Conservation (phyloP, 345 rosid genomes). For the Stellera chamaejasme region DNA sequence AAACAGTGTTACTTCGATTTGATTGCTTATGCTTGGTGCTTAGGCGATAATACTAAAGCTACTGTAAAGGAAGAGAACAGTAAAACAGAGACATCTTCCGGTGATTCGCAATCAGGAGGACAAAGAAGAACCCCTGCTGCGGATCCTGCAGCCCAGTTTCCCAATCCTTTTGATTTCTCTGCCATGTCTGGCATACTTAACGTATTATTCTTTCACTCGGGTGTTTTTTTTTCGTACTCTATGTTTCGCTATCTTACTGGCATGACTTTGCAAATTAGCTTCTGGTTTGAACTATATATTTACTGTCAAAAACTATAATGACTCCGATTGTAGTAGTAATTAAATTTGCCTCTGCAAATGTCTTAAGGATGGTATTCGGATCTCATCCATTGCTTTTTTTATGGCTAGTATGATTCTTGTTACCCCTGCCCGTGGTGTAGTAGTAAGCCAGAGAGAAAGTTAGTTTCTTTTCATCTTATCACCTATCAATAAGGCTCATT, state of each 20-base stretch:
- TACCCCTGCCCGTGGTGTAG: no score
- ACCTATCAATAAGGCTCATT: no score
- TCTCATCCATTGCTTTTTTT: no score
- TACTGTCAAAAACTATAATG: neutral
- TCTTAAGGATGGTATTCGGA: neutral
- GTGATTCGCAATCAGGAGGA: slow-evolving; percentile 34
- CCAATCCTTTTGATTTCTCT: slow-evolving; percentile 91
- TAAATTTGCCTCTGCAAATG: neutral
- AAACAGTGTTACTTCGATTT: no score
- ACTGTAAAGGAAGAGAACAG: slow-evolving; percentile 1
- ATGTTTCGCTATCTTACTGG: neutral
- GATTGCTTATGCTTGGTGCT: no score
- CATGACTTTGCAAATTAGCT: neutral
- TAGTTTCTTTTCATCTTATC: no score
- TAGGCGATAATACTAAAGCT: no score
- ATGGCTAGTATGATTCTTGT: no score
- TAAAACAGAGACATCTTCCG: slow-evolving; percentile 46
- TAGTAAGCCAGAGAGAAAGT: no score
- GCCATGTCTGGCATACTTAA: slow-evolving; percentile 76
- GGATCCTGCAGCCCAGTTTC: slow-evolving; percentile 28
- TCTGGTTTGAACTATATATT: neutral
- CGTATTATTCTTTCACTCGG: slow-evolving; percentile 25
- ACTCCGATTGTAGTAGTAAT: neutral
- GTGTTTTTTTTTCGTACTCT: neutral
- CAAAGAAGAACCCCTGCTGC: slow-evolving; percentile 27